A percentile compares a stretch with the other conserved stretches of the same genome.
Conservation (phyloP, 2,329 filamentous ascomycete genomes). For the Aspergillus fijiensis region DNA sequence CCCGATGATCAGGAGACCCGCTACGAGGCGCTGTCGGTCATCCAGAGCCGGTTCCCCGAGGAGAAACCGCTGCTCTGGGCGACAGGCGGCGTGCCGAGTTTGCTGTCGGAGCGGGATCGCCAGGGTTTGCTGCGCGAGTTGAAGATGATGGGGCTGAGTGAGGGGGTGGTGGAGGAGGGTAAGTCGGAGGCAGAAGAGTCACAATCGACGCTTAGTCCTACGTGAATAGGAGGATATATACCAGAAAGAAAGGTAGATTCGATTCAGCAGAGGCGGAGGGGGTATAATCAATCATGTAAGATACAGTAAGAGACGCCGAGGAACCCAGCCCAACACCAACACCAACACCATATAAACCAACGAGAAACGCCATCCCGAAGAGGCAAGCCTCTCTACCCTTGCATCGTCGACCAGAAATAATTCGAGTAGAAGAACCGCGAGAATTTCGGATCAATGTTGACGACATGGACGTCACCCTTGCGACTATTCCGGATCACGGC, state of each 20-base stretch:
- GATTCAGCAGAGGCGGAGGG: background rate
- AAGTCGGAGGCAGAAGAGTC: background rate
- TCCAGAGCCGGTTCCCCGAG: slow-evolving; percentile 30
- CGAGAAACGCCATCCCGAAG: slow-evolving; percentile 10
- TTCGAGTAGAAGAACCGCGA: slow-evolving; percentile 90
- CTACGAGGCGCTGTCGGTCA: slow-evolving; percentile 29
- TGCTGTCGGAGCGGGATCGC: slow-evolving; percentile 25
- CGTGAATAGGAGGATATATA: background rate
- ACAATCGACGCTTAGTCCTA: background rate
- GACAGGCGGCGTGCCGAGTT: slow-evolving; percentile 5
- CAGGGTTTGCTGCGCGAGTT: slow-evolving; percentile 18
- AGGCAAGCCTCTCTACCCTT: slow-evolving; percentile 31
- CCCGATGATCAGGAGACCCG: slow-evolving; percentile 9
- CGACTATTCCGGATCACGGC: slow-evolving; percentile 81
- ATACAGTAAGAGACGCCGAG: background rate
- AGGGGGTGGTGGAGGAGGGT: background rate
- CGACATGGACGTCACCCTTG: slow-evolving; percentile 89
- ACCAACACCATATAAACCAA: slow-evolving; percentile 17
- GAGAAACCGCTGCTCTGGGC: slow-evolving; percentile 19
- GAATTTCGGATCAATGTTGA: slow-evolving; percentile 92
- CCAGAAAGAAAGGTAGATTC: background rate
- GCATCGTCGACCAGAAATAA: slow-evolving; percentile 91
- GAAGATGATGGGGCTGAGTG: background rate
- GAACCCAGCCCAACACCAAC: background rate
- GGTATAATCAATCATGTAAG: background rate